A percentile compares a stretch with the other conserved stretches of the same genome.
Evolutionary conservation across 306 rosid genomes (phyloP).

Genomic region (Calophaca sinica): DNA sequence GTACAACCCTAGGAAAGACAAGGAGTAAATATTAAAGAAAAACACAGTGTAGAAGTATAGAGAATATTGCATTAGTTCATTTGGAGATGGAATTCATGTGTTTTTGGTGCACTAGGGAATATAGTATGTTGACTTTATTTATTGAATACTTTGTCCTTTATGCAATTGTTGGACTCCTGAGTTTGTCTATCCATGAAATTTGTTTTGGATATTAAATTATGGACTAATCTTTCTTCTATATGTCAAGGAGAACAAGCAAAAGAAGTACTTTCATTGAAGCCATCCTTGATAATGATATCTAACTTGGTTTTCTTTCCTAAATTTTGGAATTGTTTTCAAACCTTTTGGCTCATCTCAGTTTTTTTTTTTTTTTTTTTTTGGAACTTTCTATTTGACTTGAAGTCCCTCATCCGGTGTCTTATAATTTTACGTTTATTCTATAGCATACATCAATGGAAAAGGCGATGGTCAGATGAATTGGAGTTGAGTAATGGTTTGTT

Average conservation of each 20-base stretch:
- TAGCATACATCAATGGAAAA: slow-evolving; percentile 9
- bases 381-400: neutral
- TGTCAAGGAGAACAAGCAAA: slow-evolving; percentile 29
- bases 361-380: too few species aligned
- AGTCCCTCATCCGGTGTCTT: too few species aligned
- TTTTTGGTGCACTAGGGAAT: slow-evolving; percentile 32
- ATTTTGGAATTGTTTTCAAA: slow-evolving; percentile 8
- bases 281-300: slow-evolving; percentile 35
- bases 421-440: neutral
- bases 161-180: slow-evolving; percentile 22
- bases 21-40: slow-evolving; percentile 1
- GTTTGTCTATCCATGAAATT: slow-evolving; percentile 8
- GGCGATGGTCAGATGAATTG: slow-evolving; percentile 1
- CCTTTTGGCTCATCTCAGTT: neutral
- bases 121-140: slow-evolving; percentile 23
- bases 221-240: slow-evolving; percentile 6
- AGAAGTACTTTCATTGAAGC: neutral
- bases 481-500: slow-evolving; percentile 1
- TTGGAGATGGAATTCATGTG: slow-evolving; percentile 14
- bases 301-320: neutral
- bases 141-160: neutral
- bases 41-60: slow-evolving; percentile 6
- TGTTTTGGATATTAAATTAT: slow-evolving; percentile 12
- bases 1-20: slow-evolving; percentile 28
- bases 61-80: slow-evolving; percentile 20